phyloP scores from a whole-genome alignment of 73 alveolate genomes.

The Uronychia binucleata region DNA sequence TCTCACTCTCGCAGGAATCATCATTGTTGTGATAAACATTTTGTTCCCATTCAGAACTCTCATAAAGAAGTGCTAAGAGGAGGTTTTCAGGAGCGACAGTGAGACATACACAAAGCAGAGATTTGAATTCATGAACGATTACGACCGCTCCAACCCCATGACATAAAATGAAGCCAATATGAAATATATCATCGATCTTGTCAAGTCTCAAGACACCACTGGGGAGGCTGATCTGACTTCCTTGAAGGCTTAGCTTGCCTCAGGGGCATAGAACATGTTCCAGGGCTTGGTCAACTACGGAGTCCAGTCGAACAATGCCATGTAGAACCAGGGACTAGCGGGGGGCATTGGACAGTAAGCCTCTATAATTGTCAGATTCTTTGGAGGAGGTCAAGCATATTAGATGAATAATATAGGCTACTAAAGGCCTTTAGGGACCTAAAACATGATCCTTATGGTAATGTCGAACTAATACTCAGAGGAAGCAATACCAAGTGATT shows the following conservation, averaged over 20 bases:
- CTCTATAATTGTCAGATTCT: too few relatives aligned
- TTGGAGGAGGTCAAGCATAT: too few relatives aligned
- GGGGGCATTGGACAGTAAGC: too few relatives aligned
- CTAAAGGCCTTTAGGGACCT: too few relatives aligned
- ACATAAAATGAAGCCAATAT: constrained; percentile 32
- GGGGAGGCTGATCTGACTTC: neutral
- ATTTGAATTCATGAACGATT: constrained; percentile 53
- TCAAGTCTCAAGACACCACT: neutral
- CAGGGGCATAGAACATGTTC: neutral
- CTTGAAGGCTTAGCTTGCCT: neutral
- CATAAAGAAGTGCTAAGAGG: constrained; percentile 23
- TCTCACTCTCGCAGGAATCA: constrained; percentile 15
- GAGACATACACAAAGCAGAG: constrained; percentile 31
- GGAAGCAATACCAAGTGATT: too few relatives aligned
- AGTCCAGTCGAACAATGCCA: too few relatives aligned
- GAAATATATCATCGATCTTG: neutral
- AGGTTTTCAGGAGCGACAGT: neutral
- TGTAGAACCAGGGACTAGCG: too few relatives aligned
- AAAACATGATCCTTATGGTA: too few relatives aligned
- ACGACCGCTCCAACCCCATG: constrained; percentile 68
- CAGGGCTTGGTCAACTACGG: neutral
- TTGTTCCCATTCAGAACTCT: constrained; percentile 45
- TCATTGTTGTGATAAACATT: constrained; percentile 1
- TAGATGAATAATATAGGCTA: too few relatives aligned
- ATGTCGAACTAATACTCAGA: too few relatives aligned